Evolutionary conservation across 805 yeast genomes (phyloP).

Genomic region (Brettanomyces bruxellensis): DNA sequence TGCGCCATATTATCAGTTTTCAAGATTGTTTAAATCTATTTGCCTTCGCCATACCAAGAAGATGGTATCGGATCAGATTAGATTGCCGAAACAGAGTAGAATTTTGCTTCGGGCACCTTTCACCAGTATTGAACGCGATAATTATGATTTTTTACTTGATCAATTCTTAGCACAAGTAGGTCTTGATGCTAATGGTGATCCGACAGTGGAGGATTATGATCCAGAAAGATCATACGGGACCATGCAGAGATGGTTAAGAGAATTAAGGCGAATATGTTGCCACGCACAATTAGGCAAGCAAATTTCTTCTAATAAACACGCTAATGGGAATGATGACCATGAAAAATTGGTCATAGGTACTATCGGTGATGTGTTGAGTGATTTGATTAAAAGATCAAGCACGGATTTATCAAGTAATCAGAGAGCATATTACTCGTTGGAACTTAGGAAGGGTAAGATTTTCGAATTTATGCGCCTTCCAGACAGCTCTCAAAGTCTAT

Average conservation of each 20-base stretch:
- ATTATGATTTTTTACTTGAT: slow-evolving; percentile 56
- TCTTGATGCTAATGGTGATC: slow-evolving; percentile 41
- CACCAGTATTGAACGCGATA: slow-evolving; percentile 75
- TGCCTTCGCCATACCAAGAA: slow-evolving; percentile 78
- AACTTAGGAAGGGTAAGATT: slow-evolving; percentile 59
- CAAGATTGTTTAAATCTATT: slow-evolving; percentile 41
- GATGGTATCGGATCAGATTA: slow-evolving; percentile 69
- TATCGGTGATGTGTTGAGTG: slow-evolving; percentile 58
- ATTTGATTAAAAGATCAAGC: slow-evolving; percentile 50
- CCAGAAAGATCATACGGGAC: slow-evolving; percentile 32
- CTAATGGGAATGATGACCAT: slow-evolving; percentile 6
- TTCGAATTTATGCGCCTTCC: slow-evolving; percentile 51
- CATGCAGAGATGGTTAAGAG: slow-evolving; percentile 63
- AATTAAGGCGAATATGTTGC: slow-evolving; percentile 72
- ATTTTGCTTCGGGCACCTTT: slow-evolving; percentile 65
- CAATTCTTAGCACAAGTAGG: slow-evolving; percentile 53
- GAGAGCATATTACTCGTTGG: slow-evolving; percentile 34
- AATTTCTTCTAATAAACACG: slow-evolving; percentile 3
- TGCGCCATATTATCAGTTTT: slow-evolving; percentile 32
- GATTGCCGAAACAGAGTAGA: slow-evolving; percentile 71
- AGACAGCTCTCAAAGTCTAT: slow-evolving; percentile 36
- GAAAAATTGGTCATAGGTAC: slow-evolving; percentile 29
- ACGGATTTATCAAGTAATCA: slow-evolving; percentile 41
- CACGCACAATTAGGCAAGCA: slow-evolving; percentile 47
- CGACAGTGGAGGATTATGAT: slow-evolving; percentile 40